phyloP scores from a whole-genome alignment of 2,329 filamentous ascomycete genomes.

The Tolypocladium tropicale region DNA sequence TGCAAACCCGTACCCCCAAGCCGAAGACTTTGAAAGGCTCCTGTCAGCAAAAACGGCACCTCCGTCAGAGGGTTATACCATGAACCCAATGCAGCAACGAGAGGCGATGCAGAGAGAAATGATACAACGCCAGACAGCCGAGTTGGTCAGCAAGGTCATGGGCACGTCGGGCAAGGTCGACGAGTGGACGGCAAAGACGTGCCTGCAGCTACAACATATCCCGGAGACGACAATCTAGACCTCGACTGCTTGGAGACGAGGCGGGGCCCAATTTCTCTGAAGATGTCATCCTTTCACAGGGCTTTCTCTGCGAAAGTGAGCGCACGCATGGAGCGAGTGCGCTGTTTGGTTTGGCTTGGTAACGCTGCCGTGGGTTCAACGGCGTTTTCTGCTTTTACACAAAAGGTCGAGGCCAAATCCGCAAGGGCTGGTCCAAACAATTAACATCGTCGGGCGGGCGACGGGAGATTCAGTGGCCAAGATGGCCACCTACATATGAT shows the following conservation, averaged over 20 bases:
- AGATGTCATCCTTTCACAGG: too few relatives aligned
- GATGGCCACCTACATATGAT: not conserved
- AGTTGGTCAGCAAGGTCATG: slow-evolving; percentile 29
- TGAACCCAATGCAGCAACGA: slow-evolving; percentile 36
- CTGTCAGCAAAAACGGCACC: slow-evolving; percentile 27
- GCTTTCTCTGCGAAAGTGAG: not conserved
- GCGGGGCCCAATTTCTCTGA: not conserved
- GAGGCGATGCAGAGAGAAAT: slow-evolving; percentile 36
- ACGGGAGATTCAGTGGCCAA: not conserved
- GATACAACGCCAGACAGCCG: slow-evolving; percentile 31
- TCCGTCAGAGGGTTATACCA: slow-evolving; percentile 23
- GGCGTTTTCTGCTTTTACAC: not conserved
- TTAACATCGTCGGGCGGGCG: not conserved
- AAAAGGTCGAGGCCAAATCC: not conserved
- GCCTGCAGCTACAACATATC: slow-evolving; percentile 20
- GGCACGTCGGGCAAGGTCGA: slow-evolving; percentile 24
- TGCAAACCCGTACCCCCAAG: slow-evolving; percentile 30
- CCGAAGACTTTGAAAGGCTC: slow-evolving; percentile 34
- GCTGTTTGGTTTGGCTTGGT: not conserved
- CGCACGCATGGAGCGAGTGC: not conserved
- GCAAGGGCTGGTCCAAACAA: not conserved
- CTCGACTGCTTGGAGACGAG: not conserved
- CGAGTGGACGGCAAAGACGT: slow-evolving; percentile 26
- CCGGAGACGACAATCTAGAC: slow-evolving; percentile 5
- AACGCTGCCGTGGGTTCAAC: not conserved